phyloP scores from a whole-genome alignment of 2,329 filamentous ascomycete genomes.

The Aspergillus fijiensis region DNA sequence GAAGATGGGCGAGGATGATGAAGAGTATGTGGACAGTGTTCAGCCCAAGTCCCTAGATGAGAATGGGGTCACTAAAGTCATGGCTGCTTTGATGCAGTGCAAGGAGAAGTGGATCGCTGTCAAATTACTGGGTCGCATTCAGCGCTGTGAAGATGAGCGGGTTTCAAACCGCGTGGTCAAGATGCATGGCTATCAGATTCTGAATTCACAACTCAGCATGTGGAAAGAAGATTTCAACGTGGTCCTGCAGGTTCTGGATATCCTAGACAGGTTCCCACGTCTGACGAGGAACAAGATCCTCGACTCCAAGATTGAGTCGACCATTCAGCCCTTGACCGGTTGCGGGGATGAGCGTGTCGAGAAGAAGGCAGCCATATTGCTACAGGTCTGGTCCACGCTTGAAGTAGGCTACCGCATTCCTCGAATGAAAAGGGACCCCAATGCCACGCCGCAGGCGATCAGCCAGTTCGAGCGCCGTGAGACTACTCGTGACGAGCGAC shows the following conservation, averaged over 20 bases:
- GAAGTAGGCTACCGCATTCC: slow-evolving; percentile 92
- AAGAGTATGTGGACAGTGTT: slow-evolving; percentile 91
- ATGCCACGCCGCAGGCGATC: slow-evolving; percentile 55
- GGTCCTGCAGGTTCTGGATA: slow-evolving; percentile 82
- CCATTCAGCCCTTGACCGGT: slow-evolving; percentile 66
- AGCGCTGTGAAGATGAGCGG: slow-evolving; percentile 79
- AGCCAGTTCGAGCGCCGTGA: slow-evolving; percentile 64
- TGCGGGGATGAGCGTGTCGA: slow-evolving; percentile 75
- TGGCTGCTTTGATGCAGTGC: slow-evolving; percentile 95
- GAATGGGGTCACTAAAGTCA: slow-evolving; percentile 84
- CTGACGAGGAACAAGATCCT: slow-evolving; percentile 96
- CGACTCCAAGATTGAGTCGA: slow-evolving; percentile 89
- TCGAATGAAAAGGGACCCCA: slow-evolving; percentile 78
- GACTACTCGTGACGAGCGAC: slow-evolving; percentile 49
- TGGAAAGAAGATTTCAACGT: slow-evolving; percentile 91
- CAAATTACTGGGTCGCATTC: slow-evolving; percentile 86
- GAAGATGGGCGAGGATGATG: slow-evolving; percentile 85
- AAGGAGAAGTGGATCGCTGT: slow-evolving; percentile 99
- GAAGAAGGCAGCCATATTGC: slow-evolving; percentile 66
- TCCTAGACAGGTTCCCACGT: slow-evolving; percentile 83
- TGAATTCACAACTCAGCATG: slow-evolving; percentile 80
- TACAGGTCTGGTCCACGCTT: slow-evolving; percentile 84
- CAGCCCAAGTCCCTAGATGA: slow-evolving; percentile 77
- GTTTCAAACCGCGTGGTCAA: slow-evolving; percentile 86
- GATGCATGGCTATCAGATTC: slow-evolving; percentile 95